phyloP scores from a whole-genome alignment of 1,139 yeast species.

The Saccharomyces uvarum region DNA sequence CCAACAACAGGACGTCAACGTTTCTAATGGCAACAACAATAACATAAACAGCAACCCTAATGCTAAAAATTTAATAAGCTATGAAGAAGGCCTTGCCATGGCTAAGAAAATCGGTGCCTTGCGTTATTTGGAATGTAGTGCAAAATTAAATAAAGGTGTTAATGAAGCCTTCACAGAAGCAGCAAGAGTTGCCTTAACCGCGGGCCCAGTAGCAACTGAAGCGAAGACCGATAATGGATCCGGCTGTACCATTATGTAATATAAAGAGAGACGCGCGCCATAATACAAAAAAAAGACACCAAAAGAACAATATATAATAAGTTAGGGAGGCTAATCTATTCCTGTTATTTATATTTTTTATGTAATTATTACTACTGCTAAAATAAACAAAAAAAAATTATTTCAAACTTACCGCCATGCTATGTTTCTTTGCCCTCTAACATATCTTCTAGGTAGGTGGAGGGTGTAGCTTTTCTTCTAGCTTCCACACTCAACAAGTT shows the following conservation, averaged over 20 bases:
- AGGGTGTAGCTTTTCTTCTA: constrained; percentile 12
- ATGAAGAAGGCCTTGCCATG: constrained; percentile 77
- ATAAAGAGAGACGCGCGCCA: not conserved
- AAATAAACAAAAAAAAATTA: constrained; percentile 1
- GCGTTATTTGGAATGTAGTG: constrained; percentile 86
- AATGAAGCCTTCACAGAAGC: constrained; percentile 97
- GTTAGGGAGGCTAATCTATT: not conserved
- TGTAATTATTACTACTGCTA: not conserved
- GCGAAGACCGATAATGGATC: constrained; percentile 38
- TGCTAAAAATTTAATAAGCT: constrained; percentile 48
- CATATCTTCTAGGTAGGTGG: constrained; percentile 15
- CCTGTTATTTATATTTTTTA: not conserved
- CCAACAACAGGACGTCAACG: constrained; percentile 21
- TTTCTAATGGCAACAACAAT: constrained; percentile 16
- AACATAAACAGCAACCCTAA: constrained; percentile 30
- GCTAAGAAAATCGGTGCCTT: constrained; percentile 83
- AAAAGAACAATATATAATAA: constrained; percentile 1
- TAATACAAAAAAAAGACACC: constrained; percentile 4
- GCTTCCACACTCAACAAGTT: not conserved
- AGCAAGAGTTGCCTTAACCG: constrained; percentile 89
- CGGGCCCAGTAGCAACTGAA: constrained; percentile 72
- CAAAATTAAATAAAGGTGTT: constrained; percentile 89
- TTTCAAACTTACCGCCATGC: not conserved
- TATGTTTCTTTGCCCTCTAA: constrained; percentile 7
- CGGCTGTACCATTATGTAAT: constrained; percentile 36